Base-by-base conservation (phyloP, 164 flowering plant species). In the Vitis riparia region DNA sequence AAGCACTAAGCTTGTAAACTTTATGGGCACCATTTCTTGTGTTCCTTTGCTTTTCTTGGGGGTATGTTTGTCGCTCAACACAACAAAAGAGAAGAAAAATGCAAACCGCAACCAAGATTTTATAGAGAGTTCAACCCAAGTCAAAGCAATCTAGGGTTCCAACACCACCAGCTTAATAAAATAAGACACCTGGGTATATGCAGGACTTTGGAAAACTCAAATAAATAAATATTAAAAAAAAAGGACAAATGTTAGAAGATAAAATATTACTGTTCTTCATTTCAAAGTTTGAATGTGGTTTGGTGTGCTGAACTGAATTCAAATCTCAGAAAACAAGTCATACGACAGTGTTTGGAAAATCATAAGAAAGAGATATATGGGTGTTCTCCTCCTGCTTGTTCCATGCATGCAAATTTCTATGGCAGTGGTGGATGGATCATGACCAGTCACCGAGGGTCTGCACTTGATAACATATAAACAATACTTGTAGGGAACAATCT, bases 11-110 rank as follows among this genome's bases (percentile, higher is more conserved):
- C 77, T 72, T 65, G 72, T 58, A 50, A 72, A 65, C 74, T 73
- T 78, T 65, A 55, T 30, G 37, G 58, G n/a, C 72, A 70, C 67
- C 92, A 84, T 84, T 68, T 73, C 62, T 65, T 63, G 11, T 8
- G 64, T 69, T 69, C n/a, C 19, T 63, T 19, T 16, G 47, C 27
- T 23, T 65, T 51, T 52, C 66, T 27, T 48, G 60, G 30, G 30
- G 9, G 51, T 55, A 16, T 62, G 16, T 19, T n/a, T 71, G 47
- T 44, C 51, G 19, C 13, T 59, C 44, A 65, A 55, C 29, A 55
- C 37, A n/a, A 13, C 3, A 59, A 63, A 57, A 74, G 67, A 57
- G 67, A 49, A 59, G 70, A 64, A 62, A 29, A 4, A 49, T 64
- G 68, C 32, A 59, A 58, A 67, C 2, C 49, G 4, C 52, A 11